Base-by-base conservation (phyloP, 495 filamentous ascomycete species). In the Chaetomium fimeti region DNA sequence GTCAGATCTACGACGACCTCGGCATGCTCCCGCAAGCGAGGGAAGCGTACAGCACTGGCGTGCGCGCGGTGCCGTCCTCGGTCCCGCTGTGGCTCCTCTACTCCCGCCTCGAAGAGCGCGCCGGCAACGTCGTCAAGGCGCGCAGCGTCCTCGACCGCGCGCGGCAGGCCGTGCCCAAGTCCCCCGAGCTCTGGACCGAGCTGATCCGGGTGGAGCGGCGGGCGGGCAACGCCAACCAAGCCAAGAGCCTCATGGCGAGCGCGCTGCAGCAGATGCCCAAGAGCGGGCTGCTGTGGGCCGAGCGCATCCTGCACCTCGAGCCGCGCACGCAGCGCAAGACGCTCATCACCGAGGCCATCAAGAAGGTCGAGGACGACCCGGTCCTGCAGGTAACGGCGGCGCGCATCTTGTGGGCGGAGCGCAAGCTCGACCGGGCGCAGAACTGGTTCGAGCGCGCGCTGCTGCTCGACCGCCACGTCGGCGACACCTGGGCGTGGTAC, bases 401-500 rank as follows among this genome's bases (percentile, higher is more conserved):
- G 51, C 75, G 82, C 15, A 81, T 85, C 64, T 79, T 85, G 69
- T 85, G 83, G 83, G 75, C 77, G 29, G 83, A 85, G 69, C 81
- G 94, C 6, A 87, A 88, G 71, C 79, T 98, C 25, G 93, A 97
- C 63, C 93, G 96, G 72, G 93, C 95, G 13, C 85, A 89, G 77
- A 93, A 86, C 61, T 98, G 94, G 94, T 98, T 98, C 71, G 90
- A 96, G 79, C 94, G 96, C 78, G 94, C 94, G 5, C 87, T 96
- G 59, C 76, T 96, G 60, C 80, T 92, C 15, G 91, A 98, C 69
- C 83, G 86, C 28, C 93, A 97, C 73, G 75, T 87, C 36, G 94
- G 95, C 38, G 94, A 98, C 78, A 91, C 88, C 7, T 98, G 94
- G 94, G 94, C 91, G 45, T 98, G 93, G 93, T 98, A 97, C 70